A percentile compares a stretch with the other conserved stretches of the same genome.
Evolutionary conservation across 306 rosid genomes (phyloP).

Genomic region (Dryas octopetala): DNA sequence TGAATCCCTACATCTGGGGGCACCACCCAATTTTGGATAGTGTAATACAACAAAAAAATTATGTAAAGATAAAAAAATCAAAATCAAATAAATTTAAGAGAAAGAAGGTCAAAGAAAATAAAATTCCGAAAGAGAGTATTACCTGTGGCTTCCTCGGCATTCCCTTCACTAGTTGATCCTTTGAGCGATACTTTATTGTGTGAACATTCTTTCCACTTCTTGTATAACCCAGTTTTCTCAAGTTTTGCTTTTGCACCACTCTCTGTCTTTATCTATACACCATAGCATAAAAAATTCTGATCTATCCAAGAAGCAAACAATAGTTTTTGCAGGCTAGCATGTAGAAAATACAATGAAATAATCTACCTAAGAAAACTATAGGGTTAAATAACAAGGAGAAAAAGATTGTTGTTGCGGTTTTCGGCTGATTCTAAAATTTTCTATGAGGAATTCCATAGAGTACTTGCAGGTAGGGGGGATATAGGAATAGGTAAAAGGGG

Average conservation of each 20-base stretch:
- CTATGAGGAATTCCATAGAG: too few relatives aligned
- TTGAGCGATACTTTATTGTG: slow-evolving; percentile 60
- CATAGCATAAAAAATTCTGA: neutral
- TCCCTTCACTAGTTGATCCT: slow-evolving; percentile 49
- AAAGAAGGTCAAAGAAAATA: neutral
- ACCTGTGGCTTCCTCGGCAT: slow-evolving; percentile 55
- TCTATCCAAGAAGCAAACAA: neutral
- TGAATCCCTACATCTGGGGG: neutral
- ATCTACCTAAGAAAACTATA: too few relatives aligned
- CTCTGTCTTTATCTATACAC: slow-evolving; percentile 76
- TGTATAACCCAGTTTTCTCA: slow-evolving; percentile 81
- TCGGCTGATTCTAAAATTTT: too few relatives aligned
- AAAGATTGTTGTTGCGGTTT: too few relatives aligned
- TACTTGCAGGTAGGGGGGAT: too few relatives aligned
- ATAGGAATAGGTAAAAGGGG: too few relatives aligned
- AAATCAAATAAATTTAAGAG: neutral
- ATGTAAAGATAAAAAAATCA: neutral
- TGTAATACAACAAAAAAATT: neutral
- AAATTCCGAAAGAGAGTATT: slow-evolving; percentile 14
- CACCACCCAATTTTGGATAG: neutral
- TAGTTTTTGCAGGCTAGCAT: neutral
- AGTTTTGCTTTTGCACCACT: slow-evolving; percentile 81
- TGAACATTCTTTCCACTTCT: slow-evolving; percentile 82
- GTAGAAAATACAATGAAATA: neutral
- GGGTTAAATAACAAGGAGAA: too few relatives aligned